phyloP scores from a whole-genome alignment of 2,329 filamentous ascomycete genomes.

The Monilinia laxa region DNA sequence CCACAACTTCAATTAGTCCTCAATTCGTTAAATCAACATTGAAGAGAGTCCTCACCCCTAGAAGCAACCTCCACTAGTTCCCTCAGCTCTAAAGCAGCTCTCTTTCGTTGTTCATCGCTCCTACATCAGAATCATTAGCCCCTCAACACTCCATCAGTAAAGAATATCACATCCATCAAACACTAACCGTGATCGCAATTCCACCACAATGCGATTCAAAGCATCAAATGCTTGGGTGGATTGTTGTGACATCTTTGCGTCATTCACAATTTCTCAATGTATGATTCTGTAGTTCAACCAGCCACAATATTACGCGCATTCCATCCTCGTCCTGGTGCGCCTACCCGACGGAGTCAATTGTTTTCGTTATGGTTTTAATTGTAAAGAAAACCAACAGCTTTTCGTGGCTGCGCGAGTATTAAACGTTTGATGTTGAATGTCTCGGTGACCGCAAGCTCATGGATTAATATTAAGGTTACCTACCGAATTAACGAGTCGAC shows the following conservation, averaged over 20 bases:
- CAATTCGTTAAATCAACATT: background rate
- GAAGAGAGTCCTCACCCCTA: conserved; percentile 35
- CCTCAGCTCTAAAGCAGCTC: conserved; percentile 40
- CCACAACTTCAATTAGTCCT: background rate
- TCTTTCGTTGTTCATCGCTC: conserved; percentile 40
- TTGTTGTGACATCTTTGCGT: conserved; percentile 41
- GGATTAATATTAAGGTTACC: background rate
- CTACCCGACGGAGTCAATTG: conserved; percentile 10
- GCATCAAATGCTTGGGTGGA: conserved; percentile 36
- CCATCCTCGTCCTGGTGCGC: conserved; percentile 36
- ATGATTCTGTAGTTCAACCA: conserved; percentile 24
- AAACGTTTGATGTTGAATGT: background rate
- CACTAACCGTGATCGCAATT: conserved; percentile 39
- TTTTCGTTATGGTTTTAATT: conserved; percentile 14
- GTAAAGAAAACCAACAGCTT: background rate
- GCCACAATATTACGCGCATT: conserved; percentile 29
- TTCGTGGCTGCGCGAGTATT: background rate
- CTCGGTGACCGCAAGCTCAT: conserved; percentile 2
- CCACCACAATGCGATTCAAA: conserved; percentile 38
- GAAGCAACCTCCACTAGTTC: conserved; percentile 40
- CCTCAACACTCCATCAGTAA: background rate
- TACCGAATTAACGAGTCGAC: background rate
- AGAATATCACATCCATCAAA: conserved; percentile 27
- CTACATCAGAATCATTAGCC: conserved; percentile 27
- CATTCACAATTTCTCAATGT: conserved; percentile 23